Conservation (phyloP, 345 rosid genomes). For the Populus tremula region DNA sequence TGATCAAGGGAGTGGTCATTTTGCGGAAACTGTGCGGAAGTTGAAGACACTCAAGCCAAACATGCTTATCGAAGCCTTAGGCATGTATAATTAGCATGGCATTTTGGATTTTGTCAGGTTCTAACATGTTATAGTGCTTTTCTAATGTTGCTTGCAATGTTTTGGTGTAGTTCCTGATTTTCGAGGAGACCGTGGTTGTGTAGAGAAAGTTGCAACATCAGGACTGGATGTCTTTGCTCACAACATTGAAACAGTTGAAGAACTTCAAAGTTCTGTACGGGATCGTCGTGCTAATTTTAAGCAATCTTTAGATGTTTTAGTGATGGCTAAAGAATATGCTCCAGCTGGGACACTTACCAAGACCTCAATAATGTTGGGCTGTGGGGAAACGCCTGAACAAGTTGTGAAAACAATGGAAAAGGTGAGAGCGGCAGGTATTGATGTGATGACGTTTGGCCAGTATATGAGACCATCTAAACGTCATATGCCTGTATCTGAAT, state of each 20-base stretch:
- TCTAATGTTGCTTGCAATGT: not conserved
- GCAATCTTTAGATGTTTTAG: conserved; percentile 88
- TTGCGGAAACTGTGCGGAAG: conserved; percentile 71
- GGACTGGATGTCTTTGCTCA: conserved; percentile 93
- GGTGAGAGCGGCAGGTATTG: conserved; percentile 94
- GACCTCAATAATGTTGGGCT: conserved; percentile 95
- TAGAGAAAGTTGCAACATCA: conserved; percentile 81
- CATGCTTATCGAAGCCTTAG: conserved; percentile 90
- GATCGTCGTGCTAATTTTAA: conserved; percentile 95
- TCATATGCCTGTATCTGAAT: conserved; percentile 95
- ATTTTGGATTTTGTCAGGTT: not conserved
- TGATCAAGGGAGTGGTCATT: conserved; percentile 88
- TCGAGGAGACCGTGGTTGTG: conserved; percentile 71
- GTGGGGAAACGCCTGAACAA: conserved; percentile 98
- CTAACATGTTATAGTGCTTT: not conserved
- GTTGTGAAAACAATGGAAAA: conserved; percentile 87
- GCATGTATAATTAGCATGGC: conserved; percentile 33
- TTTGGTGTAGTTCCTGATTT: conserved; percentile 83
- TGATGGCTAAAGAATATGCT: conserved; percentile 73
- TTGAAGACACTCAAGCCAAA: conserved; percentile 78
- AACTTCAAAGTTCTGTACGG: conserved; percentile 80
- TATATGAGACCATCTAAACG: conserved; percentile 99
- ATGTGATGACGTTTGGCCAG: conserved; percentile 98
- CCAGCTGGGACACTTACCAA: conserved; percentile 85
- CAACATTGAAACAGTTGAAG: conserved; percentile 97